phyloP scores from a whole-genome alignment of 2,329 filamentous ascomycete species.

The Botryotinia calthae region DNA sequence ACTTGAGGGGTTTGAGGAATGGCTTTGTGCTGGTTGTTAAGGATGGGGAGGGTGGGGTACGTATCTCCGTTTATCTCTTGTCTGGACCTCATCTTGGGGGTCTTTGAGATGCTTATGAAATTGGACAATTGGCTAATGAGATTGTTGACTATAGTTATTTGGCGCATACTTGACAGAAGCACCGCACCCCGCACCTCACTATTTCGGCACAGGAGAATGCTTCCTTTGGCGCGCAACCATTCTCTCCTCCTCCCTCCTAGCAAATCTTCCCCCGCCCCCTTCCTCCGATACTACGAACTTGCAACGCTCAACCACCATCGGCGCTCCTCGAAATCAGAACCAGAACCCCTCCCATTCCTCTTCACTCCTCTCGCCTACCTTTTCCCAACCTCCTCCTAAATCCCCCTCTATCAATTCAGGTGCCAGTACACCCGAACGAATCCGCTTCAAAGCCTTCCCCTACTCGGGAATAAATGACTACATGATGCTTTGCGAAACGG shows the following conservation, averaged over 20 bases:
- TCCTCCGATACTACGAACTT: constrained; percentile 62
- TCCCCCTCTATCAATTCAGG: constrained; percentile 29
- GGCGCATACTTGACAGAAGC: constrained; percentile 92
- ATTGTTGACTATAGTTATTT: constrained; percentile 60
- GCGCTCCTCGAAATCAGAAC: constrained; percentile 24
- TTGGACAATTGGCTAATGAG: neutral
- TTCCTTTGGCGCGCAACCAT: constrained; percentile 81
- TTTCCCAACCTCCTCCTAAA: constrained; percentile 29
- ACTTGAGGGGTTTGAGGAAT: constrained; percentile 65
- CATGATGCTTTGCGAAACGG: constrained; percentile 86
- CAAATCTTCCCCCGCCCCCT: constrained; percentile 63
- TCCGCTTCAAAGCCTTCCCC: constrained; percentile 95
- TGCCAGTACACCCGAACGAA: constrained; percentile 63
- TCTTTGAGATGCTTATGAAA: neutral
- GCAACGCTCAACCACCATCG: constrained; percentile 59
- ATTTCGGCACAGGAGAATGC: constrained; percentile 95
- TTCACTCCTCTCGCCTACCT: constrained; percentile 29
- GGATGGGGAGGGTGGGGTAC: constrained; percentile 71
- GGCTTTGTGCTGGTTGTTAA: constrained; percentile 88
- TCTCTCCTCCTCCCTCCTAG: constrained; percentile 50
- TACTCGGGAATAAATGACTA: constrained; percentile 97
- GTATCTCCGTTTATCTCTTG: constrained; percentile 35
- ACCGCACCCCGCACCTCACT: constrained; percentile 76
- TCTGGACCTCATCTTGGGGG: neutral
- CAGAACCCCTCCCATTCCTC: constrained; percentile 14